Evolutionary conservation across 352 stramenopile genomes (phyloP), one percentile per base, ranked within the genome.

Genomic region (Phytophthora pluvialis): DNA sequence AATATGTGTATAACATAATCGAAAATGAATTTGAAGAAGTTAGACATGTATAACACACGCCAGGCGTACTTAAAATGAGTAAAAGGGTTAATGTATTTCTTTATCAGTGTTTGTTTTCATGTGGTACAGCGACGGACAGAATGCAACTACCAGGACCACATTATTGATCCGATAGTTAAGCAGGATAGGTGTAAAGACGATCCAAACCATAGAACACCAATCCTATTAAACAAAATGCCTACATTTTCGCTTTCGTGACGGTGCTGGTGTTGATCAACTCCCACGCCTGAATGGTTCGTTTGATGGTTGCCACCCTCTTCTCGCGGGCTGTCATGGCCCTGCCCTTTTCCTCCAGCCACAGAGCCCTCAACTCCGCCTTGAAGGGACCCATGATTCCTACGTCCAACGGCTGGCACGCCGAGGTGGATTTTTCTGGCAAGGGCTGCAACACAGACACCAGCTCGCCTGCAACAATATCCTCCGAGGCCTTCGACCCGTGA

Each of bases 331-430:
- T 28, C 13, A 8, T 45, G 39, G n/a, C n/a, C 39, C n/a, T 28
- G n/a, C 18, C 39, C 7, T n/a, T 45, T 28, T 1, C 39, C 26
- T 45, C 39, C 8, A 45, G 39, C 6, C 39, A 45, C 18, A 64
- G 8, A 16, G 2, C 40, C 42, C 58, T 64, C 7, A 60, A 26
- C 15, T 64, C 64, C 7, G 25, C 12, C 16, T 60, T 56, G 16
- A 60, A 28, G 4, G 40, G 53, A 3, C 39, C 53, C 62, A 70
- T 64, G 5, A 70, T 45, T 21, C 54, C 53, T 15, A 70, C 53
- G 9, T 60, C 54, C 13, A 77, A 64, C 16, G 64, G 52, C 33
- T 70, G 78, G 11, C 45, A 59, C 0, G 42, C 67, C 1, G 53
- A 70, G 1, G 61, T 70, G 0, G 53, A 38, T 12, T 69, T 55